phyloP scores from a whole-genome alignment of 805 yeast species.

The Ogataea pignaliae region DNA sequence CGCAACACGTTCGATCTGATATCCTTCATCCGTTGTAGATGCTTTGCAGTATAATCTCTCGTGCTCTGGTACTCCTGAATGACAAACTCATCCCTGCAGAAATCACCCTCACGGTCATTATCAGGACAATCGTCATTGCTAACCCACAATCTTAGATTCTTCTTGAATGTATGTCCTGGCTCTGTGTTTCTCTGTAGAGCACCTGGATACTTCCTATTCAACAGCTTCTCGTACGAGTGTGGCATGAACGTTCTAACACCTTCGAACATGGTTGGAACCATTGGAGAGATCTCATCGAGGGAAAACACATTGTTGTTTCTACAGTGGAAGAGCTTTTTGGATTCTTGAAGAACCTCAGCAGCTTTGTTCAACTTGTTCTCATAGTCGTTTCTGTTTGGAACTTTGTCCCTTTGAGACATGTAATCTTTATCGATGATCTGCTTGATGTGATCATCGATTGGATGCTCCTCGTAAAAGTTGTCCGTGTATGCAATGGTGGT shows the following conservation, averaged over 20 bases:
- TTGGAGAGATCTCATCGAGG: slow-evolving; percentile 44
- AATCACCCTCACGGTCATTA: slow-evolving; percentile 22
- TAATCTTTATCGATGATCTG: slow-evolving; percentile 20
- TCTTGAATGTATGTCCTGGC: slow-evolving; percentile 40
- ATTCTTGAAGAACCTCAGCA: slow-evolving; percentile 19
- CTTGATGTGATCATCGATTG: slow-evolving; percentile 13
- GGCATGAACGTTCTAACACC: slow-evolving; percentile 56
- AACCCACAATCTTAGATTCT: slow-evolving; percentile 57
- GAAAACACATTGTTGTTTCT: slow-evolving; percentile 50
- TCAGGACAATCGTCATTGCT: slow-evolving; percentile 22
- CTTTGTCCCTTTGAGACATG: slow-evolving; percentile 6
- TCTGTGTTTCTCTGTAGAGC: slow-evolving; percentile 33
- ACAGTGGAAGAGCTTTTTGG: slow-evolving; percentile 39
- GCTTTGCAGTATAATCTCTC: slow-evolving; percentile 22
- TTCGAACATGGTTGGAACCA: slow-evolving; percentile 47
- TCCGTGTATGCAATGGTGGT: slow-evolving; percentile 49
- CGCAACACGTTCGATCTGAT: slow-evolving; percentile 8
- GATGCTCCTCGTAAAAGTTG: slow-evolving; percentile 23
- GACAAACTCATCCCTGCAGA: slow-evolving; percentile 30
- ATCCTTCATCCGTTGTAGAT: slow-evolving; percentile 13
- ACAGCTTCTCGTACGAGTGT: slow-evolving; percentile 33
- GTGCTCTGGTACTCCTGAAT: slow-evolving; percentile 30
- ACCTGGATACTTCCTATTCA: slow-evolving; percentile 47
- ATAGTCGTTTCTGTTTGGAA: slow-evolving; percentile 13
- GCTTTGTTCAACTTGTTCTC: slow-evolving; percentile 8